Evolutionary conservation across 2,329 filamentous ascomycete genomes (phyloP).

Genomic region (Hypoxylon rubiginosum): DNA sequence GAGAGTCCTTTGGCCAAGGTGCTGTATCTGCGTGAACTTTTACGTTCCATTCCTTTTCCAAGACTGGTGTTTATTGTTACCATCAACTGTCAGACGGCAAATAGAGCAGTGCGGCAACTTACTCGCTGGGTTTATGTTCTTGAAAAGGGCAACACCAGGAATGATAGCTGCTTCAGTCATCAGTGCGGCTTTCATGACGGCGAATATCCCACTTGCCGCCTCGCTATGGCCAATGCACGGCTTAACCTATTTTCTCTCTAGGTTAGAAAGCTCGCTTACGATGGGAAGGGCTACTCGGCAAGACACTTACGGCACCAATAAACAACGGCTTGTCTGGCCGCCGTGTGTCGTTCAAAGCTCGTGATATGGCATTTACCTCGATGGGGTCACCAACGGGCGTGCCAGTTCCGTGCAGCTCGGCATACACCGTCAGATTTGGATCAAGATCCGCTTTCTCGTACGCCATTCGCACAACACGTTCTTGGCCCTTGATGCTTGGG

Average conservation of each 20-base stretch:
- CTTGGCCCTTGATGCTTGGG: constrained; percentile 46
- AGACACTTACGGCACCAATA: constrained; percentile 36
- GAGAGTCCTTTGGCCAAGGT: constrained; percentile 38
- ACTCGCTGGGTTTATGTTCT: constrained; percentile 43
- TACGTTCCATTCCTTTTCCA: constrained; percentile 36
- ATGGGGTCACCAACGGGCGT: constrained; percentile 47
- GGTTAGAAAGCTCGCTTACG: neutral
- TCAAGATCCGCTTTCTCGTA: constrained; percentile 44
- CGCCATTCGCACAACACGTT: constrained; percentile 39
- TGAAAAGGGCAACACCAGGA: constrained; percentile 35
- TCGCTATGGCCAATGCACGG: constrained; percentile 48
- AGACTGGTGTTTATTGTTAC: constrained; percentile 4
- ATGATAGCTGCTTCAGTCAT: constrained; percentile 39
- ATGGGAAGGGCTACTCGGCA: neutral
- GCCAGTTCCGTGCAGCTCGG: constrained; percentile 48
- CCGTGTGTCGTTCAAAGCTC: constrained; percentile 40
- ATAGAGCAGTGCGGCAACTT: neutral
- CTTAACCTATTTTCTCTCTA: constrained; percentile 32
- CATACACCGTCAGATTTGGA: constrained; percentile 42
- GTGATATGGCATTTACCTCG: constrained; percentile 41
- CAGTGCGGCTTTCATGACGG: constrained; percentile 42
- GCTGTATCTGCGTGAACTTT: constrained; percentile 32
- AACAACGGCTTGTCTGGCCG: constrained; percentile 33
- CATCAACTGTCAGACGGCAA: neutral
- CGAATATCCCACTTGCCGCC: constrained; percentile 43